Evolutionary conservation across 2,329 filamentous ascomycete genomes (phyloP).

Genomic region (Whalleya microplaca): DNA sequence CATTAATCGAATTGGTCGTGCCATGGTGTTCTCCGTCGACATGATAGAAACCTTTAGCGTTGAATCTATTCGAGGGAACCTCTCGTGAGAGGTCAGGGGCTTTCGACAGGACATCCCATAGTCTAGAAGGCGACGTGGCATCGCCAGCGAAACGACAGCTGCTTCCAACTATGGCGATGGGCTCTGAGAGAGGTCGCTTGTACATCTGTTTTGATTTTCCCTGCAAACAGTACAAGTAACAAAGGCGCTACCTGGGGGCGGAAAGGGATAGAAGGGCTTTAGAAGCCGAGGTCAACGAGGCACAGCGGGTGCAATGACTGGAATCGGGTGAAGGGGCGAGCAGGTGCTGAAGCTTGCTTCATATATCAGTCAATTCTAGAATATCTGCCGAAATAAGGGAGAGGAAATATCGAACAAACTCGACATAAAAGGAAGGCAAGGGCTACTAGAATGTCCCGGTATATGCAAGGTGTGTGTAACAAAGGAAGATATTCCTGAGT

Average conservation of each 20-base stretch:
- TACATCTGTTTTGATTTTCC: slow-evolving; percentile 16
- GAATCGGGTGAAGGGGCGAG: too few species aligned
- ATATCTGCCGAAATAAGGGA: too few species aligned
- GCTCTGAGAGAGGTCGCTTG: slow-evolving; percentile 24
- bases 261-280: not conserved
- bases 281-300: not conserved
- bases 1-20: slow-evolving; percentile 35
- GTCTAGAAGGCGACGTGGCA: slow-evolving; percentile 31
- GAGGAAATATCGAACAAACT: too few species aligned
- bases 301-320: not conserved
- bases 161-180: slow-evolving; percentile 36
- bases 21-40: slow-evolving; percentile 37
- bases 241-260: not conserved
- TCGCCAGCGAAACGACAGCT: slow-evolving; percentile 37
- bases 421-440: too few species aligned
- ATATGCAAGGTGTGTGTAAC: too few species aligned
- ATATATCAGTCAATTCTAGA: too few species aligned
- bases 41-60: slow-evolving; percentile 35
- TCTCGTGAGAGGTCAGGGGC: slow-evolving; percentile 35
- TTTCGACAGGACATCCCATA: slow-evolving; percentile 33
- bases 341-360: too few species aligned
- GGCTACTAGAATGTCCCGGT: too few species aligned
- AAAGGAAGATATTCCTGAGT: too few species aligned
- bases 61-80: slow-evolving; percentile 33
- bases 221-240: not conserved